Percentiles rank a stretch among this genome's conserved stretches.
phyloP scores from a whole-genome alignment of 2,329 filamentous ascomycete species.

The Lachnellula arida region DNA sequence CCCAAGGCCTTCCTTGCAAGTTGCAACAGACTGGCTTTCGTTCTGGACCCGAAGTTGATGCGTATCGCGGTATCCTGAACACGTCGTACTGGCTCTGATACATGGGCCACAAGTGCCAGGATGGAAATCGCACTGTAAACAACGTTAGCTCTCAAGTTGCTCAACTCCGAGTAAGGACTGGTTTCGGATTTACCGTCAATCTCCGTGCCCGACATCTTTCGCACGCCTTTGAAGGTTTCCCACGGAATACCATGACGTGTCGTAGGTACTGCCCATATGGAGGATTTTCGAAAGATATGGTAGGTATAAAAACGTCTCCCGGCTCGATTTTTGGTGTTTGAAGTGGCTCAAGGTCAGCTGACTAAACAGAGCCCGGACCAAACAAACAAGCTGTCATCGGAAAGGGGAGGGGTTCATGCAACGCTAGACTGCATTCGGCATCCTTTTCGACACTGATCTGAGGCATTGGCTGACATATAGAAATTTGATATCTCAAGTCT shows the following conservation, averaged over 20 bases:
- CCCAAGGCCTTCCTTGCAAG: not conserved
- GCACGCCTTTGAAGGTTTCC: not conserved
- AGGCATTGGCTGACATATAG: too few species aligned
- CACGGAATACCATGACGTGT: not conserved
- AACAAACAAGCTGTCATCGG: not conserved
- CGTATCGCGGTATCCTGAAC: not conserved
- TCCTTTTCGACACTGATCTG: not conserved
- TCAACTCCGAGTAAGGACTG: too few species aligned
- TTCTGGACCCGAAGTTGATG: not conserved
- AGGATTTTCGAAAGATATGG: too few species aligned
- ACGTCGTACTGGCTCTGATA: not conserved
- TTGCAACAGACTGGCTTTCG: not conserved
- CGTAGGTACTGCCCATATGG: not conserved
- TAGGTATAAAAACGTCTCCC: too few species aligned
- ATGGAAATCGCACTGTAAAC: too few species aligned
- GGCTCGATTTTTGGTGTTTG: too few species aligned
- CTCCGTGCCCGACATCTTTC: not conserved
- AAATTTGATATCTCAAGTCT: too few species aligned
- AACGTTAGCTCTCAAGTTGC: too few species aligned
- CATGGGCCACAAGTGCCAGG: too few species aligned
- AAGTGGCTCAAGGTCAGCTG: not conserved
- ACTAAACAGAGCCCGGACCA: not conserved
- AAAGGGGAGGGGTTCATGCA: not conserved
- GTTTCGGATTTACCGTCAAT: not conserved
- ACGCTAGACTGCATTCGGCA: not conserved